Evolutionary conservation across 345 rosid species (phyloP).

Genomic region (Dipteronia dyeriana): DNA sequence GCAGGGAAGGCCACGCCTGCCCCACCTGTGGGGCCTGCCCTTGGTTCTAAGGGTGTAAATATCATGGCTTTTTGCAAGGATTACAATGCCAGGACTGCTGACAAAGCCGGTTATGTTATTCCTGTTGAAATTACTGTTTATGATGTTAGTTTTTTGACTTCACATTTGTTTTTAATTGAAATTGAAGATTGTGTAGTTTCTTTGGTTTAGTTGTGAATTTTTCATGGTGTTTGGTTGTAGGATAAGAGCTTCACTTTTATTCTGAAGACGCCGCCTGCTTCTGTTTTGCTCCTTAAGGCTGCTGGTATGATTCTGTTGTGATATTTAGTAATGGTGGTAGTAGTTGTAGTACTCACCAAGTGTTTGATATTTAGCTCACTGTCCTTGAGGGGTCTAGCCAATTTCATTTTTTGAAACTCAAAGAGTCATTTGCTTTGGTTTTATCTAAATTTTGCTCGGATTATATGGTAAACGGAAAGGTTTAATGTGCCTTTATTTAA

Average conservation of each 20-base stretch:
- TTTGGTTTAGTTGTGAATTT: background rate
- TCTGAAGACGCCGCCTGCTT: constrained; percentile 96
- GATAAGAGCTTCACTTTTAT: constrained; percentile 95
- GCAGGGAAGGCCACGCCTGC: constrained; percentile 98
- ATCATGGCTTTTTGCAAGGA: constrained; percentile 96
- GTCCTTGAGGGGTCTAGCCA: background rate
- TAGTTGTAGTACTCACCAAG: background rate
- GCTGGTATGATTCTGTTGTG: constrained; percentile 54
- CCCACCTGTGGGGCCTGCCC: constrained; percentile 93
- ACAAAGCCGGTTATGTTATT: constrained; percentile 87
- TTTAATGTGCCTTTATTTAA: background rate
- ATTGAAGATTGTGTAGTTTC: background rate
- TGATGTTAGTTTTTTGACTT: constrained; percentile 53
- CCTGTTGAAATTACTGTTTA: constrained; percentile 95
- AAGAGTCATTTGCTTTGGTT: background rate
- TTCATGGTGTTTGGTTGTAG: constrained; percentile 39
- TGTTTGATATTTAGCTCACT: background rate
- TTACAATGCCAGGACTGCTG: constrained; percentile 96
- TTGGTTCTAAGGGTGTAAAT: constrained; percentile 86
- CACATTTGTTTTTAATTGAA: background rate
- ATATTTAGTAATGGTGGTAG: background rate
- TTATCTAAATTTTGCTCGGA: background rate
- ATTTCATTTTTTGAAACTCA: background rate
- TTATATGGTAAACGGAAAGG: background rate
- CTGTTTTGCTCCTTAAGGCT: constrained; percentile 90